A percentile compares a stretch with the other conserved stretches of the same genome.
Evolutionary conservation across 345 rosid genomes (phyloP).

Genomic region (Salix caprea): DNA sequence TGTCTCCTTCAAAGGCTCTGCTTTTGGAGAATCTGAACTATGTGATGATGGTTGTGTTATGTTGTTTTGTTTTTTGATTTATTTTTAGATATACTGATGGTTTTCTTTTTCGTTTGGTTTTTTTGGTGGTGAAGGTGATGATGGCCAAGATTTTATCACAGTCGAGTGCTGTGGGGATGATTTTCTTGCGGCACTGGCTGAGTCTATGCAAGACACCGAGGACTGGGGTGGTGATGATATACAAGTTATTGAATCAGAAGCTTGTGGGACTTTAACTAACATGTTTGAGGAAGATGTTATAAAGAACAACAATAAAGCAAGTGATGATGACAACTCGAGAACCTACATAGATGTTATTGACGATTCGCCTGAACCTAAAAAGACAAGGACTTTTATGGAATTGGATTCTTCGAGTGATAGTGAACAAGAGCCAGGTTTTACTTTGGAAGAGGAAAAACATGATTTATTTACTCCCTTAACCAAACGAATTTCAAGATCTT

Average conservation of each 20-base stretch:
- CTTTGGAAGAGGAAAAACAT: slow-evolving; percentile 18
- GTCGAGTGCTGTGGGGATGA: slow-evolving; percentile 87
- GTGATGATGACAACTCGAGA: slow-evolving; percentile 10
- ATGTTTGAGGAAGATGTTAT: slow-evolving; percentile 41
- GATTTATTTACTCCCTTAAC: slow-evolving; percentile 12
- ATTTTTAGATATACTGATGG: neutral
- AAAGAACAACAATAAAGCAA: slow-evolving; percentile 7
- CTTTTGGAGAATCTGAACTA: too few relatives aligned
- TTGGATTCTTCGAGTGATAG: slow-evolving; percentile 57
- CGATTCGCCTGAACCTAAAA: slow-evolving; percentile 50
- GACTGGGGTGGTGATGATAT: slow-evolving; percentile 88
- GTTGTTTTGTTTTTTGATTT: neutral
- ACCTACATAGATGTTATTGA: slow-evolving; percentile 38
- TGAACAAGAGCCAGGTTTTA: slow-evolving; percentile 40
- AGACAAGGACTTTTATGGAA: slow-evolving; percentile 34
- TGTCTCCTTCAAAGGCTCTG: too few relatives aligned
- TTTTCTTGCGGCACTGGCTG: slow-evolving; percentile 76
- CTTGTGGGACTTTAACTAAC: slow-evolving; percentile 59
- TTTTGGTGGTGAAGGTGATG: slow-evolving; percentile 47
- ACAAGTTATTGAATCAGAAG: slow-evolving; percentile 60
- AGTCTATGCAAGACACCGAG: slow-evolving; percentile 61
- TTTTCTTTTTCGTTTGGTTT: neutral
- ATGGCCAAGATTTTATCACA: slow-evolving; percentile 71
- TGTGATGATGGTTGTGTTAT: neutral
- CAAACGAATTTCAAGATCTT: slow-evolving; percentile 29